Base-by-base conservation (phyloP, 768 basidiomycete species). In the Mycena venus region DNA sequence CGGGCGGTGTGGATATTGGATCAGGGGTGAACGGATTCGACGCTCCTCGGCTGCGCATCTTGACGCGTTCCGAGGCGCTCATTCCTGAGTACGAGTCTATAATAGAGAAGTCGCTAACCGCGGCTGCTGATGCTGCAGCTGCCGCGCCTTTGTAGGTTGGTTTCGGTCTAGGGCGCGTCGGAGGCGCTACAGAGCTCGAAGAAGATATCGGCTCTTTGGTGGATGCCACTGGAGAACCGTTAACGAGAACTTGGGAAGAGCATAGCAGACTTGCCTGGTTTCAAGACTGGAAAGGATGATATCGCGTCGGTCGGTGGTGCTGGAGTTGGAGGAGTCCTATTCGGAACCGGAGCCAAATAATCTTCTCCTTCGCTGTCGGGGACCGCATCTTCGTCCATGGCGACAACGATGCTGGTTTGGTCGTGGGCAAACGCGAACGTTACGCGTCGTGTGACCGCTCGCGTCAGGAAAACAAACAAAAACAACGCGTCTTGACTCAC, bases 341-440 rank as follows among this genome's bases (percentile, higher is more conserved):
- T 58, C 11, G 6, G 36, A 19, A 21, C 10, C 7, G n/a, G 6
- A 9, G 27, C 49, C 60, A 68, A 31, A n/a, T 73, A 62, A 27
- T 74, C 68, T 27, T 76, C 75, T 27, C 21, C 68, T 10, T 73
- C 75, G 64, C 75, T 73, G 72, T 67, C 75, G 19, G 75, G 67
- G 14, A 76, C n/a, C n/a, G n/a, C 72, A 23, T 68, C 68, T 19
- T 70, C 73, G n/a, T 72, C 64, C 72, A 74, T 74, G 10, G 51
- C 17, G 31, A n/a, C 31, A 31, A 6, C 11, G 55, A 6, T n/a
- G n/a, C n/a, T n/a, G n/a, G 29, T 32, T 17, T n/a, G 19, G 25
- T 40, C 25, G 40, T 44, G 14, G 74, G 81, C 31, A 44, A 27
- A 60, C 34, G 9, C 58, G 23, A 29, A 23, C 47, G 21, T n/a